Evolutionary conservation across 169 alveolate species (phyloP).

Genomic region (Plasmodium cynomolgi): DNA sequence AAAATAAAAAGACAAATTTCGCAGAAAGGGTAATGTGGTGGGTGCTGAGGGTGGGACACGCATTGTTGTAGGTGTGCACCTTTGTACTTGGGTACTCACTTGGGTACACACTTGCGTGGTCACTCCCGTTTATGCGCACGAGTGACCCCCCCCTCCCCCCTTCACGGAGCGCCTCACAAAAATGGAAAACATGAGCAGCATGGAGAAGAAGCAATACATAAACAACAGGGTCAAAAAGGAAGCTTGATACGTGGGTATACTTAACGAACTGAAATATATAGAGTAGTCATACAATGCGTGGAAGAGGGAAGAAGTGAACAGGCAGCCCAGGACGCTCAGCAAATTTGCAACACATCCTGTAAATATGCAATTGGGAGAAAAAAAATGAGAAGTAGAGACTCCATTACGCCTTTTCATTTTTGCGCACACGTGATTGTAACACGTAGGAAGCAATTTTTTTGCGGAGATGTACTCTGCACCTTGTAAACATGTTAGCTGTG

Average conservation of each 20-base stretch:
- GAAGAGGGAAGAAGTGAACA: conserved; percentile 45
- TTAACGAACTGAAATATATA: conserved; percentile 38
- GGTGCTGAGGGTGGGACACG: background rate
- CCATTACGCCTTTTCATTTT: background rate
- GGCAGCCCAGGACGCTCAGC: conserved; percentile 4
- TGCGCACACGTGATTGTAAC: background rate
- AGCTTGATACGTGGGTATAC: conserved; percentile 32
- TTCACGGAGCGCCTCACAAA: background rate
- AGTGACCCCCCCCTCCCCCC: background rate
- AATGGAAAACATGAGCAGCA: conserved; percentile 39
- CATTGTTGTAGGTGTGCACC: background rate
- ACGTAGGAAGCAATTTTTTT: background rate
- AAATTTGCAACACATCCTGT: conserved; percentile 12
- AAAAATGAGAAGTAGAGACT: background rate
- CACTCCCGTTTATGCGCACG: too few species aligned
- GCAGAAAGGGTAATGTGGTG: background rate
- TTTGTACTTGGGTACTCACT: background rate
- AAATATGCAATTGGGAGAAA: background rate
- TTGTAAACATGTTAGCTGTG: background rate
- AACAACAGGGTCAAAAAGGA: conserved; percentile 26
- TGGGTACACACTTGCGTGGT: background rate
- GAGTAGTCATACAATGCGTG: conserved; percentile 71
- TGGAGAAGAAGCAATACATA: conserved; percentile 16
- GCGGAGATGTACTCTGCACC: background rate
- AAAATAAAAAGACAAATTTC: background rate